Base-by-base conservation (phyloP, 345 rosid species). In the Eucalyptus caleyi region DNA sequence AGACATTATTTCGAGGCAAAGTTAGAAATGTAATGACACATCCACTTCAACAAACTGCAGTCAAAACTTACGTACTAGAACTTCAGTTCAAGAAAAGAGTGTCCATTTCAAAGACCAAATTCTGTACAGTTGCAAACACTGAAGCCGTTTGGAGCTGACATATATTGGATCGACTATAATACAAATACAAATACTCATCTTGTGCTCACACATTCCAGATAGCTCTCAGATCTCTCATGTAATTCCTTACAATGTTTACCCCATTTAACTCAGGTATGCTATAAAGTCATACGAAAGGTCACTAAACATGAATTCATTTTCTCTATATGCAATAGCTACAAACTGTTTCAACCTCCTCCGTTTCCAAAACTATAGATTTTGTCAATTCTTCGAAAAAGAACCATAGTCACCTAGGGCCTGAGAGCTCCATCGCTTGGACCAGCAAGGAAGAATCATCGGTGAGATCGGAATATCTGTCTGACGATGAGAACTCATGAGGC, bases 391-490 rank as follows among this genome's bases (percentile, higher is more conserved):
- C 5, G 9, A 77, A 21, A 77, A 77, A 37, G 47, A 49, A 18
- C 45, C 40, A 50, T 27, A 24, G 53, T 97, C 95, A 97, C 94
- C 99, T 95, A 37, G 99, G 99, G 49, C 99, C 99, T 40, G 99
- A 97, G 69, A 97, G 98, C 91, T 97, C 99, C 98, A 97, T 97
- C 86, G 99, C 99, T 93, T 97, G 99, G 89, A 91, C 98, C 88
- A 97, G 95, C 90, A 97, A 91, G 53, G 96, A 95, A 83, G 99
- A 97, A 94, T 97, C 99, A 67, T 97, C 99, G 10, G 98, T 97
- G 91, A 97, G 98, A 93, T 97, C 99, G 40, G 99, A 97, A 88
- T 95, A 97, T 87, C 99, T 88, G 83, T 97, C 99, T 4, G 99
- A 97, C 1, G 97, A 97, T 50, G 98, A 97, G 90, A 97, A 94